Conservation (phyloP, 306 rosid genomes). For the Inga oerstediana region DNA sequence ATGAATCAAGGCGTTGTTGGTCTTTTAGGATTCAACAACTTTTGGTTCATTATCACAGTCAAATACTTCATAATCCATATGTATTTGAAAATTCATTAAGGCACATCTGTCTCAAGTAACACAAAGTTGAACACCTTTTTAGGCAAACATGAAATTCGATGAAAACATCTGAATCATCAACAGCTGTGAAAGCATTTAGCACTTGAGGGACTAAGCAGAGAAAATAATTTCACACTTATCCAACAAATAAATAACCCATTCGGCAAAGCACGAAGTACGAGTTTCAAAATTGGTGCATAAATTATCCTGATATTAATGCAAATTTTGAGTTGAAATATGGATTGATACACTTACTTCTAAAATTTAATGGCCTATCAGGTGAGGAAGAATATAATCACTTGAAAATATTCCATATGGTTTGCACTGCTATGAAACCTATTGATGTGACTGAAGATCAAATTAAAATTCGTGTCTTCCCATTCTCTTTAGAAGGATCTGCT, state of each 20-base stretch:
- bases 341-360: too few relatives aligned
- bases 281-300: too few relatives aligned
- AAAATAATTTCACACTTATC: neutral
- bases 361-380: too few relatives aligned
- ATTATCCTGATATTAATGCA: too few relatives aligned
- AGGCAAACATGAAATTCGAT: neutral
- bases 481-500: too few relatives aligned
- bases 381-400: too few relatives aligned
- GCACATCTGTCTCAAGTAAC: neutral
- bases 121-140: neutral
- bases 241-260: neutral
- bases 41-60: neutral
- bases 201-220: conserved; percentile 8
- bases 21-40: neutral
- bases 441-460: too few relatives aligned
- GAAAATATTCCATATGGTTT: too few relatives aligned
- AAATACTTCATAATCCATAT: neutral
- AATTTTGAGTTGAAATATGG: too few relatives aligned
- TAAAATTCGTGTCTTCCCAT: too few relatives aligned
- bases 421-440: too few relatives aligned
- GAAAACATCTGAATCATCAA: neutral
- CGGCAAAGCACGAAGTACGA: conserved; percentile 9
- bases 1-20: neutral
- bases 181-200: neutral
- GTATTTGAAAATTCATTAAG: too few relatives aligned